A percentile compares a stretch with the other conserved stretches of the same genome.
phyloP scores from a whole-genome alignment of 2,329 filamentous ascomycete species.

The Penicillium sp. region DNA sequence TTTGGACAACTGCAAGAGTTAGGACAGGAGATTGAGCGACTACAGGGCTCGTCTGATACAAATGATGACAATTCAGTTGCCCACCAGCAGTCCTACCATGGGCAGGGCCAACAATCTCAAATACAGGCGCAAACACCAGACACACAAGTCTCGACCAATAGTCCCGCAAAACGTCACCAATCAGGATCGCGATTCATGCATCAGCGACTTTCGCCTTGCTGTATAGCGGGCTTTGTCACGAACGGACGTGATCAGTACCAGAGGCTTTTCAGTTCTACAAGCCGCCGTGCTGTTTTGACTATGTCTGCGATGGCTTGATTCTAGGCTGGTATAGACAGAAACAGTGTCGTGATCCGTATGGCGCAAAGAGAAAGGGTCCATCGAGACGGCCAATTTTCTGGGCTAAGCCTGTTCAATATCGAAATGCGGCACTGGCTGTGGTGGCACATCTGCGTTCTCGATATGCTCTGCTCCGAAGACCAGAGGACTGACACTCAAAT shows the following conservation, averaged over 20 bases:
- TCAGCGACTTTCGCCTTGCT: slow-evolving; percentile 6
- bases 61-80: neutral
- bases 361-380: slow-evolving; percentile 14
- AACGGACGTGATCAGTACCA: slow-evolving; percentile 18
- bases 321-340: slow-evolving; percentile 12
- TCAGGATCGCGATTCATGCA: slow-evolving; percentile 1
- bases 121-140: neutral
- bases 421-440: slow-evolving; percentile 34
- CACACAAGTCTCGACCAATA: neutral
- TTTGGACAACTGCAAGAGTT: too few relatives aligned
- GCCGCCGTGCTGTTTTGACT: slow-evolving; percentile 22
- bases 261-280: slow-evolving; percentile 18
- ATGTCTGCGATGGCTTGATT: slow-evolving; percentile 12
- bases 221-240: slow-evolving; percentile 13
- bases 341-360: slow-evolving; percentile 12
- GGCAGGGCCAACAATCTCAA: neutral
- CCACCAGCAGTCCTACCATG: neutral
- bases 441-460: slow-evolving; percentile 34
- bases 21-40: slow-evolving; percentile 22
- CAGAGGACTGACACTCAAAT: slow-evolving; percentile 31
- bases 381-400: slow-evolving; percentile 8
- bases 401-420: slow-evolving; percentile 18
- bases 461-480: slow-evolving; percentile 32
- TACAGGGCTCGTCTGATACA: slow-evolving; percentile 5
- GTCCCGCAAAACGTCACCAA: neutral